Evolutionary conservation across 257 asterid genomes (phyloP).

Genomic region (Solanum ossicruentum): DNA sequence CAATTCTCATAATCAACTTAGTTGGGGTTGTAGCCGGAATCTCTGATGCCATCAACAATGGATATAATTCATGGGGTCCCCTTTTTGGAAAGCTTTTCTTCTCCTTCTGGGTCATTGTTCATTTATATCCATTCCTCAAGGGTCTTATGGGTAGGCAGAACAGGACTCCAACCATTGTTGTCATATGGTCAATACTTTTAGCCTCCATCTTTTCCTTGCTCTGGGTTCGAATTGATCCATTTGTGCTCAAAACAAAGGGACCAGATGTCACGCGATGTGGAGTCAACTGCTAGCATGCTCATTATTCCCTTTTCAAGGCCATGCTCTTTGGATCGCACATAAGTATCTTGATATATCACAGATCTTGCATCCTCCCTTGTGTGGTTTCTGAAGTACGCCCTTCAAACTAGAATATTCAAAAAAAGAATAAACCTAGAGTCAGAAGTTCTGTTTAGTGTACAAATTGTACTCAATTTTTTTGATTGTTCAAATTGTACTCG

Average conservation of each 20-base stretch:
- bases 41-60: constrained; percentile 82
- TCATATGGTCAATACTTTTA: constrained; percentile 74
- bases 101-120: constrained; percentile 88
- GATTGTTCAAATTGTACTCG: not conserved
- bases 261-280: constrained; percentile 76
- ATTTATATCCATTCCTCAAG: constrained; percentile 85
- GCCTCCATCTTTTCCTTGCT: constrained; percentile 89
- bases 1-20: constrained; percentile 64
- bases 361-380: not conserved
- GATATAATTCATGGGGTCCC: constrained; percentile 88
- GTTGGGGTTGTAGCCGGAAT: constrained; percentile 91
- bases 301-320: constrained; percentile 1
- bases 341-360: constrained; percentile 10
- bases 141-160: constrained; percentile 90
- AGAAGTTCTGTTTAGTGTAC: constrained; percentile 13
- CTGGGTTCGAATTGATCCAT: constrained; percentile 85
- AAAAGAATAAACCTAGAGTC: constrained; percentile 18
- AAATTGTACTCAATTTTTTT: constrained; percentile 4
- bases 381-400: constrained; percentile 5
- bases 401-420: constrained; percentile 7
- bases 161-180: constrained; percentile 81
- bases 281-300: constrained; percentile 51
- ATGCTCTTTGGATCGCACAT: not conserved
- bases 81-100: constrained; percentile 86
- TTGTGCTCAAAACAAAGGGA: constrained; percentile 64